Evolutionary conservation across 176 grass and related monocot genomes (phyloP).

Genomic region (Musa beccarii): DNA sequence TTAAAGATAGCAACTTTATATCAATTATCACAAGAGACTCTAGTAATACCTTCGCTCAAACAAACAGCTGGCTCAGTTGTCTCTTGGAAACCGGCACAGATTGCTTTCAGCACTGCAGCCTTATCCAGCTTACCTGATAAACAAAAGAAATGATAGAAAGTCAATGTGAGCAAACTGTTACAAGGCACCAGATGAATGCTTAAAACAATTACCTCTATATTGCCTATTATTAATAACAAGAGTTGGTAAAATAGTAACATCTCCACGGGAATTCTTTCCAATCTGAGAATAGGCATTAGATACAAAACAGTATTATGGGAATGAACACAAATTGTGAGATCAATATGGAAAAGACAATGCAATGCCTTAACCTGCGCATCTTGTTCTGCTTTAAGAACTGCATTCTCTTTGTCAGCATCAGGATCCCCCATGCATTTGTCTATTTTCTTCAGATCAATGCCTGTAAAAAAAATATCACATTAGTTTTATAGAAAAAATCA

Average conservation of each 20-base stretch:
- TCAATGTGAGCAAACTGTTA: conserved; percentile 2
- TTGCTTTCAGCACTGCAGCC: conserved; percentile 78
- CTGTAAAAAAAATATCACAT: conserved; percentile 21
- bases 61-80: conserved; percentile 79
- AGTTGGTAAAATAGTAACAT: conserved; percentile 91
- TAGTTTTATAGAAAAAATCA: background rate
- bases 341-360: background rate
- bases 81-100: conserved; percentile 79
- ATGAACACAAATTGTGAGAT: background rate
- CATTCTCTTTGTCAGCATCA: conserved; percentile 74
- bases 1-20: background rate
- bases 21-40: background rate
- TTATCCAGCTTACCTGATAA: conserved; percentile 80
- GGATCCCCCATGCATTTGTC: conserved; percentile 77
- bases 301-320: conserved; percentile 15
- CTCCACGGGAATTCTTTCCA: conserved; percentile 75
- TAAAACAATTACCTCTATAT: conserved; percentile 55
- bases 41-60: conserved; percentile 55
- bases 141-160: conserved; percentile 14
- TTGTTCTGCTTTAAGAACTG: conserved; percentile 81
- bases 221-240: conserved; percentile 96
- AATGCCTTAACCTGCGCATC: conserved; percentile 57
- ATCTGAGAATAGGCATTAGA: conserved; percentile 41
- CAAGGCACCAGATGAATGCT: background rate
- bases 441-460: conserved; percentile 69